phyloP scores from a whole-genome alignment of 306 rosid species.

The Senna tora region DNA sequence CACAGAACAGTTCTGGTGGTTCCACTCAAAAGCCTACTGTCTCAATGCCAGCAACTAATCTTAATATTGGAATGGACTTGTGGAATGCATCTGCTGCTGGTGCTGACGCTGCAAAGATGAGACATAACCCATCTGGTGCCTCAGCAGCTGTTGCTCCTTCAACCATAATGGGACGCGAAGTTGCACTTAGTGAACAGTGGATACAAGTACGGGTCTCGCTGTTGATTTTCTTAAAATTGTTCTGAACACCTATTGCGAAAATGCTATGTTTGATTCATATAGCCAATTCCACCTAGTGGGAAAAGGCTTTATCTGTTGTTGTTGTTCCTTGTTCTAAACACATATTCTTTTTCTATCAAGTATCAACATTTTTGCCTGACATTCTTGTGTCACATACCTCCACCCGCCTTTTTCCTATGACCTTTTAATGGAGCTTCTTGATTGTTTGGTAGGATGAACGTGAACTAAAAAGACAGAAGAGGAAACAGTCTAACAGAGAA shows the following conservation, averaged over 20 bases:
- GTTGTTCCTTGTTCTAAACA: too few species aligned
- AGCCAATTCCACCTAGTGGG: too few species aligned
- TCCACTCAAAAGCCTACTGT: conserved; percentile 59
- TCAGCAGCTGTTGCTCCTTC: conserved; percentile 52
- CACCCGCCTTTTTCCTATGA: background rate
- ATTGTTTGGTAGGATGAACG: conserved; percentile 81
- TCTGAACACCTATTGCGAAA: too few species aligned
- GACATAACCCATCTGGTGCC: conserved; percentile 61
- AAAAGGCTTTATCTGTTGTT: too few species aligned
- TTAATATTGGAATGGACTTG: conserved; percentile 93
- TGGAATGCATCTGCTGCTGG: conserved; percentile 76
- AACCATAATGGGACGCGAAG: conserved; percentile 55
- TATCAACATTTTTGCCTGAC: background rate
- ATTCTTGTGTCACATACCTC: background rate
- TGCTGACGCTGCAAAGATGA: conserved; percentile 63
- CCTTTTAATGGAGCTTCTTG: conserved; percentile 17
- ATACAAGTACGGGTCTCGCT: conserved; percentile 58
- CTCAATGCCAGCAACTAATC: conserved; percentile 72
- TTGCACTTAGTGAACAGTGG: conserved; percentile 75
- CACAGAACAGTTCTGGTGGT: conserved; percentile 61
- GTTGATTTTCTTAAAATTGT: conserved; percentile 12
- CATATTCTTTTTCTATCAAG: background rate
- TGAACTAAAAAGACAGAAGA: conserved; percentile 90
- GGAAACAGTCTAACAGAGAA: conserved; percentile 98
- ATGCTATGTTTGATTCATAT: too few species aligned